Evolutionary conservation across 441 rosid species (phyloP), one percentile per base, ranked within the genome.

Genomic region (Euphorbia celastroides): DNA sequence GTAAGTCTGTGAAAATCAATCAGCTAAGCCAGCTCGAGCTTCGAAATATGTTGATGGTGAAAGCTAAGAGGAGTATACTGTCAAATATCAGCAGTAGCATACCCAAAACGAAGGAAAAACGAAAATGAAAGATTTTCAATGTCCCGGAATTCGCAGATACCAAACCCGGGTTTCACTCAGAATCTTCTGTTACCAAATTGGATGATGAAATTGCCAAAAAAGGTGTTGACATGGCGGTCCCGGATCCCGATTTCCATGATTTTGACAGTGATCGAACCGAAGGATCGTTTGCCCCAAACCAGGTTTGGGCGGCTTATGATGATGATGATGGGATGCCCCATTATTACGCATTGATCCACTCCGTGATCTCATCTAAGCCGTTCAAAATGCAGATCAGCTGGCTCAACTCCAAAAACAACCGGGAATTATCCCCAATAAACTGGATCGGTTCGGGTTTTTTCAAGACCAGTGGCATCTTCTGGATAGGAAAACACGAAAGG

Each of bases 251-350:
- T 78, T 92, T 94, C 71, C 94, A 94, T 75, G 84, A 87, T 75
- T 92, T 94, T 41, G 97, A 89, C 71, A 66, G 77, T 74, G 92
- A 83, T 70, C 82, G 96, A 50, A 72, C 87, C 51, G 98, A 89
- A 69, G 78, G 22, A 42, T 82, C 94, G n/a, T 92, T 94, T 80
- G 76, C 64, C 50, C 88, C 71, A 14, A 83, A 89, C 68, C 84
- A 92, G 78, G 84, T 91, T 58, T 93, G 96, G 99, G 97, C 97
- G 67, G 99, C 90, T 5, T 91, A 93, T 66, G 99, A 93, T 22
- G 79, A 81, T 72, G 91, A 86, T 25, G 96, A 91, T 71, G 97
- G 96, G 55, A 89, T 93, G 97, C 99, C 99, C 58, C 84, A 96
- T 42, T 85, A 74, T 70, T 91, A 91, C 71, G 96, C 96, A 56